phyloP scores from a whole-genome alignment of 1,284 basidiomycete species.

The Violaceomyces palustris region DNA sequence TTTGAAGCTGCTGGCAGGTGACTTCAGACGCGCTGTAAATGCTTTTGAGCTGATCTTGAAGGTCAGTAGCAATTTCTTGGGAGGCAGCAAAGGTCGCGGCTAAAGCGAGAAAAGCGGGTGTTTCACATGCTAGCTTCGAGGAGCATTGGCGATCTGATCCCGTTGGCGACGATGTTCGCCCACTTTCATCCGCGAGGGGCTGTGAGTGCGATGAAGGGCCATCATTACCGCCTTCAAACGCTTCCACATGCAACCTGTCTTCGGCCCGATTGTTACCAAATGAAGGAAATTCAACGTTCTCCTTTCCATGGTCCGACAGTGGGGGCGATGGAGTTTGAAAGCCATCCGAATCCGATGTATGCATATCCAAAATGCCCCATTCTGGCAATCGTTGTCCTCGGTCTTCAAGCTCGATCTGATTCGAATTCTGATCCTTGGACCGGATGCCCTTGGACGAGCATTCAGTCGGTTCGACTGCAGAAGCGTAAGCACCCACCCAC shows the following conservation, averaged over 20 bases:
- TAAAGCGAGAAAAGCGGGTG: background rate
- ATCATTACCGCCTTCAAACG: too few species aligned
- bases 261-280: too few species aligned
- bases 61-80: too few species aligned
- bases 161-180: too few species aligned
- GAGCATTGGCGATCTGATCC: too few species aligned
- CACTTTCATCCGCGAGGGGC: too few species aligned
- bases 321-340: background rate
- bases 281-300: constrained; percentile 7
- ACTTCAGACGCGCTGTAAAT: constrained; percentile 61
- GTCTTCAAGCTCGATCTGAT: constrained; percentile 63
- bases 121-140: too few species aligned
- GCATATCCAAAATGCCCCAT: constrained; percentile 62
- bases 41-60: constrained; percentile 71
- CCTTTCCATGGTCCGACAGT: constrained; percentile 2
- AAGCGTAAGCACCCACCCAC: constrained; percentile 73
- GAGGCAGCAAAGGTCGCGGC: too few species aligned
- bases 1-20: constrained; percentile 60
- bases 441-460: too few species aligned
- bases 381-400: constrained; percentile 62
- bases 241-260: too few species aligned
- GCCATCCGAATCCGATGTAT: constrained; percentile 17
- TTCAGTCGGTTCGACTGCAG: too few species aligned
- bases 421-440: constrained; percentile 62
- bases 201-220: too few species aligned